Conservation (phyloP, 2,329 filamentous ascomycete species). For the Botrytis tulipae region DNA sequence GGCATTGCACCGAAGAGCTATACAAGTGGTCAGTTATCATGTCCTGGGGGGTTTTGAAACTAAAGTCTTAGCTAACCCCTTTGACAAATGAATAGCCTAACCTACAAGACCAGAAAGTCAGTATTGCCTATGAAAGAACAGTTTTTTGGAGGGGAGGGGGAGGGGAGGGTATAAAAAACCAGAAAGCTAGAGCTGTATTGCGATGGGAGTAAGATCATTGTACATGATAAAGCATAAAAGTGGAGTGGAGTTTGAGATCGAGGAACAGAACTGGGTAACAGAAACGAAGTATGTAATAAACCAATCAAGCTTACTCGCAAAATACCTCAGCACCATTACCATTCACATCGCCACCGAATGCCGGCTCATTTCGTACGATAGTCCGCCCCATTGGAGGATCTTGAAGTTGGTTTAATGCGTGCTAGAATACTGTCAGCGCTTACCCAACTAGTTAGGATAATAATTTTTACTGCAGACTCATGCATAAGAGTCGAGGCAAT, state of each 20-base stretch:
- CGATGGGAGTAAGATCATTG: background rate
- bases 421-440: background rate
- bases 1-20: background rate
- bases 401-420: conserved; percentile 7
- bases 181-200: background rate
- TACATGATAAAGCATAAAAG: background rate
- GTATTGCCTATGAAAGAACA: background rate
- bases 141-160: background rate
- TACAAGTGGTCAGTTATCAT: background rate
- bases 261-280: background rate
- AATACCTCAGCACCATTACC: conserved; percentile 4
- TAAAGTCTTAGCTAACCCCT: background rate
- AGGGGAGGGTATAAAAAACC: background rate
- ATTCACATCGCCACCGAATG: background rate
- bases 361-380: background rate
- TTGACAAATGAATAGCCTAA: conserved; percentile 9
- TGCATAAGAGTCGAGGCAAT: conserved; percentile 5
- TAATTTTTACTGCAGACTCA: background rate
- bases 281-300: background rate
- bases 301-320: background rate
- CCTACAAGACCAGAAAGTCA: background rate
- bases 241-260: background rate
- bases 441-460: background rate
- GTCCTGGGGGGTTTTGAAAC: background rate
- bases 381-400: conserved; percentile 1